These are phyloP conservation scores for Salvia splendens DNA, from an alignment of 257 asterid species.

Conservation along the genomic window DNA sequence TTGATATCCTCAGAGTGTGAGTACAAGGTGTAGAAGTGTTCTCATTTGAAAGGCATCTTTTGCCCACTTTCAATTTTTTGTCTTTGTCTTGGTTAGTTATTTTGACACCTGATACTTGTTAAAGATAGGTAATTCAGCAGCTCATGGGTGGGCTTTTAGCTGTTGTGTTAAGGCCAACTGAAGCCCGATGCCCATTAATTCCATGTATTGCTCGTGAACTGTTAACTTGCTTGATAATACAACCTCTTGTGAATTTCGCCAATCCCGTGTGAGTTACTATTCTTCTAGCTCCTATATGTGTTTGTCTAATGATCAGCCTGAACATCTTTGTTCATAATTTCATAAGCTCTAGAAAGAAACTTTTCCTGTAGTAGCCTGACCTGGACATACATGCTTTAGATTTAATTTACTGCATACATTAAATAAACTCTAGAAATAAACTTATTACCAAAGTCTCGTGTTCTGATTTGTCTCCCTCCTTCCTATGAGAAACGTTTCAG, in stretches of 20 bases:
- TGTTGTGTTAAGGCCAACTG: conserved; percentile 74
- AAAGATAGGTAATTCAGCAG: conserved; percentile 72
- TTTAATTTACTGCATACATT: background rate
- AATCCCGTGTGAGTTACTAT: conserved; percentile 69
- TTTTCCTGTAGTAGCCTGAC: background rate
- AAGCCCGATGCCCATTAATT: conserved; percentile 79
- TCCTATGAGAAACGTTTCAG: conserved; percentile 2
- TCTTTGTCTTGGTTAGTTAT: conserved; percentile 25
- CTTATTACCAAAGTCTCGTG: background rate
- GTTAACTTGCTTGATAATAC: conserved; percentile 80
- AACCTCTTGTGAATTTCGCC: conserved; percentile 77
- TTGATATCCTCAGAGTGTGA: conserved; percentile 86
- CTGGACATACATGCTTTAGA: background rate
- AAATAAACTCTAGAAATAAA: too few relatives aligned
- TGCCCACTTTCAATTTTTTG: conserved; percentile 18
- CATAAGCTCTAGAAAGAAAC: conserved; percentile 3
- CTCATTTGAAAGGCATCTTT: conserved; percentile 38
- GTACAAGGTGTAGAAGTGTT: conserved; percentile 89
- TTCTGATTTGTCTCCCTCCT: background rate
- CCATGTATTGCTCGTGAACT: conserved; percentile 89
- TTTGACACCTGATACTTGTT: conserved; percentile 42
- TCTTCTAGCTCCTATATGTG: conserved; percentile 26
- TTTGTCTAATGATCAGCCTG: conserved; percentile 15
- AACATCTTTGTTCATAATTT: conserved; percentile 3
- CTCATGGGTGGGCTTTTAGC: conserved; percentile 81